A percentile compares a stretch with the other conserved stretches of the same genome.
These are phyloP conservation scores for Nannochloropsis oceanica DNA, from an alignment of 108 stramenopile genomes.

Conservation along the genomic window DNA sequence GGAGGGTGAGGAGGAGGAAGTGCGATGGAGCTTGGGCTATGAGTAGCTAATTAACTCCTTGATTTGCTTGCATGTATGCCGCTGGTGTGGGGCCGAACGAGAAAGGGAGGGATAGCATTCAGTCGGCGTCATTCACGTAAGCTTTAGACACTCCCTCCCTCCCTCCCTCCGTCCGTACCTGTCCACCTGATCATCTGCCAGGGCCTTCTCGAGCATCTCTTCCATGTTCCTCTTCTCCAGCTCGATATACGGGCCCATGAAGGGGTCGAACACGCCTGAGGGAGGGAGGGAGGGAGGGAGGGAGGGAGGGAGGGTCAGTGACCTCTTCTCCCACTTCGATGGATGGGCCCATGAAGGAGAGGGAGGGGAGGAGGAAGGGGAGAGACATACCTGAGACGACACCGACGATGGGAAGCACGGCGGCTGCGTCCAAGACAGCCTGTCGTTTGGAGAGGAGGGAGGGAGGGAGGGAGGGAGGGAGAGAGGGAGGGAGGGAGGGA, in stretches of 20 bases:
- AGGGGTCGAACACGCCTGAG: slow-evolving; percentile 76
- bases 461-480: background rate
- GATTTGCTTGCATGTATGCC: no score
- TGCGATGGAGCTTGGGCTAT: no score
- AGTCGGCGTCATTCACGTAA: background rate
- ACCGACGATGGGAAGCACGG: background rate
- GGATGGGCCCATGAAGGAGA: background rate
- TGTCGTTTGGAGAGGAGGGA: background rate
- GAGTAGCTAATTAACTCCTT: no score
- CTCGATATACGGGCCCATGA: slow-evolving; percentile 85
- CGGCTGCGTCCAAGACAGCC: background rate
- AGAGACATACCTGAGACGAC: background rate
- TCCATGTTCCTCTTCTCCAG: slow-evolving; percentile 78
- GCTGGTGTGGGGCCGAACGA: no score
- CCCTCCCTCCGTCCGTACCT: background rate
- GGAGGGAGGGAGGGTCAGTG: no score
- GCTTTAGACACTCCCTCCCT: background rate
- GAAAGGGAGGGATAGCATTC: no score
- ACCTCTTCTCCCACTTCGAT: no score
- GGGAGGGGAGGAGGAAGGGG: background rate
- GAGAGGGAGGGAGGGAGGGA: background rate
- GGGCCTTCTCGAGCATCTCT: slow-evolving; percentile 51
- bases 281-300: background rate
- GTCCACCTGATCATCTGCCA: slow-evolving; percentile 7
- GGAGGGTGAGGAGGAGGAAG: background rate